Evolutionary conservation across 1,284 basidiomycete genomes (phyloP), one percentile per base, ranked within the genome.

Genomic region (Erythrobasidium hasegawianum): DNA sequence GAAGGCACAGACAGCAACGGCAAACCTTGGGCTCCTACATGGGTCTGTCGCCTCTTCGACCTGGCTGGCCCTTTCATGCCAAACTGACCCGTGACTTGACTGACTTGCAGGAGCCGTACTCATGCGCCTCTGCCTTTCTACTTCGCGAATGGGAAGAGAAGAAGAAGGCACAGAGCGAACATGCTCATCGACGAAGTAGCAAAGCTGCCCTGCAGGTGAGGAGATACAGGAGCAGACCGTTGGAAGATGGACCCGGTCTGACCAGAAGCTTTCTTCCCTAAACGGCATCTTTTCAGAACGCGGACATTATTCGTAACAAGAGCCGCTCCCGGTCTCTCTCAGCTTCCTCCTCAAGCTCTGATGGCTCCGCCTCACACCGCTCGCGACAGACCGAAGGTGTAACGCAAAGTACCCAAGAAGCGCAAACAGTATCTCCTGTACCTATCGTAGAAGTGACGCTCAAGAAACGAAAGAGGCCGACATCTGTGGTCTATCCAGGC

Each of bases 1-100:
- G 68, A 58, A 24, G 76, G 74, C 1, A 29, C 68, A 1, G 73
- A 77, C 41, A 53, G 52, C 0, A 75, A 72, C 10, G 72, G 72
- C 1, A 38, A 72, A 29, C 61, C 54, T 3, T 77, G 71, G 71
- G 55, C 62, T 33, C 72, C 73, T 2, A 70, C 72, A 1, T 77
- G 76, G 76, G 73, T 73, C 38, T 24, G 59, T 9, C 18, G 8
- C 4, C 18, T 5, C 26, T 53, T 9, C 9, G 20, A 18, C 9
- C 9, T 1, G 26, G 4, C n/a, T 16, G 18, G 1, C 39, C 2
- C 14, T 2, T 45, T 3, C 26, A 33, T 20, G 39, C 53, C 13
- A 10, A 20, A 24, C 41, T 16, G 8, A 26, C 50, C 26, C 20
- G 22, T 53, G 50, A 16, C 18, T 53, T 16, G n/a, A 16, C 24